A percentile compares a stretch with the other conserved stretches of the same genome.
Evolutionary conservation across 2,329 filamentous ascomycete genomes (phyloP).

Genomic region (Epichloe coenophiala): DNA sequence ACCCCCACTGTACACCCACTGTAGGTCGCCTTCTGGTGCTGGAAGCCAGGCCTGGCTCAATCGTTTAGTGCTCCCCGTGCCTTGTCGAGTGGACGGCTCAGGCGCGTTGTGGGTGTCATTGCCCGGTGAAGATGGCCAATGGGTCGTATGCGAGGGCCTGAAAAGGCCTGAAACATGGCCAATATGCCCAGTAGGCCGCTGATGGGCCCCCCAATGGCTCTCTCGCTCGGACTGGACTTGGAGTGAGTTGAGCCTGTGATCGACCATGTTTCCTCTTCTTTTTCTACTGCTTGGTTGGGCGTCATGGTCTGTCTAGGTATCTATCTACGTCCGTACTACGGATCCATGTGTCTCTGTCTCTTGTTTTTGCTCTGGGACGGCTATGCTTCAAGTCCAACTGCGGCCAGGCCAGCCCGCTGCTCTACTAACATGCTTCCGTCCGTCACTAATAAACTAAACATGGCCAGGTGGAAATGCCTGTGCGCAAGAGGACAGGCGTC

Average conservation of each 20-base stretch:
- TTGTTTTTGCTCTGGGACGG: neutral
- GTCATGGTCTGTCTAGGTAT: too few relatives aligned
- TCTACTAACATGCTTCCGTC: too few relatives aligned
- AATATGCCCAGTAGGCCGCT: neutral
- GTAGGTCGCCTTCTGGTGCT: neutral
- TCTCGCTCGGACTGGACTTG: neutral
- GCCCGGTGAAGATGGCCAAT: neutral
- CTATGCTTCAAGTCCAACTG: too few relatives aligned
- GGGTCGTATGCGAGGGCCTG: neutral
- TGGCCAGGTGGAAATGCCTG: neutral
- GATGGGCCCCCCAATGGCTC: neutral
- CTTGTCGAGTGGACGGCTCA: too few relatives aligned
- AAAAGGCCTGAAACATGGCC: conserved; percentile 1
- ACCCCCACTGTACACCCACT: too few relatives aligned
- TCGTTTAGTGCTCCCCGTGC: too few relatives aligned
- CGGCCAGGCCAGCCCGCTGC: too few relatives aligned
- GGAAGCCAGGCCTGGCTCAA: too few relatives aligned
- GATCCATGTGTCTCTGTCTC: neutral
- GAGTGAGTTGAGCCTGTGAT: too few relatives aligned
- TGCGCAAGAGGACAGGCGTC: neutral
- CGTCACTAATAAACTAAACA: neutral
- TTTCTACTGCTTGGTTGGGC: too few relatives aligned
- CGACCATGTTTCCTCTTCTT: too few relatives aligned
- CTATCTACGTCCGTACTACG: too few relatives aligned
- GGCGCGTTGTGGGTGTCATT: neutral